Conservation (phyloP, 164 flowering plant species). For the Kingdonia uniflora region DNA sequence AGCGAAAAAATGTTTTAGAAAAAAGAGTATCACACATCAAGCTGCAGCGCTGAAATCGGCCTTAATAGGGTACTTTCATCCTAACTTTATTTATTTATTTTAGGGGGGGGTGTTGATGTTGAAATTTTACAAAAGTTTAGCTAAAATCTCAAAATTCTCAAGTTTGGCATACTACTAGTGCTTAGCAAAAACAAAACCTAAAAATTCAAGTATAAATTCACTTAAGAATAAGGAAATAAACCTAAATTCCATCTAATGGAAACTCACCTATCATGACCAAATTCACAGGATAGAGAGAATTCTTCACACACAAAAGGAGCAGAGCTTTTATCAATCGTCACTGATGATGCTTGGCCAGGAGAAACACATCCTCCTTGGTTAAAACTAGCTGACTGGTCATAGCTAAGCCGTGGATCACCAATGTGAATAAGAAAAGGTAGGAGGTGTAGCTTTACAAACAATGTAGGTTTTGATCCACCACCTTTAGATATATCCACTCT, state of each 20-base stretch:
- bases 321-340: slow-evolving; percentile 33
- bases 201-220: too few species aligned
- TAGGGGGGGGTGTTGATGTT: too few species aligned
- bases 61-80: too few species aligned
- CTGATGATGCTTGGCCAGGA: slow-evolving; percentile 25
- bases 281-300: slow-evolving; percentile 62
- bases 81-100: too few species aligned
- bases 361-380: slow-evolving; percentile 27
- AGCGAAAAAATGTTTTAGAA: too few species aligned
- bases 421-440: slow-evolving; percentile 52
- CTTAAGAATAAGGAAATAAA: not conserved
- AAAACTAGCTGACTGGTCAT: slow-evolving; percentile 42
- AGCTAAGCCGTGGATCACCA: slow-evolving; percentile 48
- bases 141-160: too few species aligned
- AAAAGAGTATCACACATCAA: too few species aligned
- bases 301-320: slow-evolving; percentile 74
- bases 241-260: not conserved
- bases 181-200: not conserved
- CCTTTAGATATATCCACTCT: slow-evolving; percentile 72
- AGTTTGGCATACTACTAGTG: too few species aligned
- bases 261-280: slow-evolving; percentile 78
- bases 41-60: too few species aligned
- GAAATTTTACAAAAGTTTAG: too few species aligned
- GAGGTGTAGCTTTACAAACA: slow-evolving; percentile 63
- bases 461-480: slow-evolving; percentile 56